Evolutionary conservation across 306 rosid species (phyloP).

Genomic region (Glycyrrhiza uralensis): DNA sequence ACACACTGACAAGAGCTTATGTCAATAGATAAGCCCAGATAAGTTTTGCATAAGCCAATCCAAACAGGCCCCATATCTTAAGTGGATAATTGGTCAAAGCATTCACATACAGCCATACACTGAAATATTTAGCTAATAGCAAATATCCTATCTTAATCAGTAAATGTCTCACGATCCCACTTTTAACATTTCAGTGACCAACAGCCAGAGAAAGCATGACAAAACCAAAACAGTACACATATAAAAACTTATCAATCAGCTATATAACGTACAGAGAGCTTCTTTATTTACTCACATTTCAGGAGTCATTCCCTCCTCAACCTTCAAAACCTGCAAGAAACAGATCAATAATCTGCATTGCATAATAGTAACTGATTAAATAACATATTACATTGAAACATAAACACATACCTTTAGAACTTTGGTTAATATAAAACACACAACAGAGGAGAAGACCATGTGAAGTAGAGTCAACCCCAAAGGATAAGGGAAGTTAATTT

Average conservation of each 20-base stretch:
- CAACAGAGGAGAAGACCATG: slow-evolving; percentile 93
- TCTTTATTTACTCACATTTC: slow-evolving; percentile 70
- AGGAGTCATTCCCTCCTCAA: slow-evolving; percentile 94
- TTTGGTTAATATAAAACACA: slow-evolving; percentile 82
- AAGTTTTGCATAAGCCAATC: no score
- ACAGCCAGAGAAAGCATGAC: background rate
- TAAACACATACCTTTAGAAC: slow-evolving; percentile 67
- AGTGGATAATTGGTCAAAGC: background rate
- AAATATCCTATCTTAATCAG: background rate
- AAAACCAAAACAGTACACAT: background rate
- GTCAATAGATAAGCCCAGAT: no score
- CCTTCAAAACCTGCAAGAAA: slow-evolving; percentile 75
- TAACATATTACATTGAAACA: slow-evolving; percentile 18
- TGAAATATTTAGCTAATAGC: background rate
- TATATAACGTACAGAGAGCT: slow-evolving; percentile 9
- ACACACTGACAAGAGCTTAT: no score
- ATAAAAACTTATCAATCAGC: slow-evolving; percentile 7
- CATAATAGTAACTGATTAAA: slow-evolving; percentile 1
- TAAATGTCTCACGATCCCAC: background rate
- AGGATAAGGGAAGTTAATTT: slow-evolving; percentile 96
- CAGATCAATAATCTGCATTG: background rate
- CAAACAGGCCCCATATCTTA: background rate
- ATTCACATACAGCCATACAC: background rate
- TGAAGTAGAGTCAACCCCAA: slow-evolving; percentile 94
- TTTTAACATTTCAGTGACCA: slow-evolving; percentile 4